Conservation (phyloP, 2,329 filamentous ascomycete genomes). For the Phyllosticta citribraziliensis region DNA sequence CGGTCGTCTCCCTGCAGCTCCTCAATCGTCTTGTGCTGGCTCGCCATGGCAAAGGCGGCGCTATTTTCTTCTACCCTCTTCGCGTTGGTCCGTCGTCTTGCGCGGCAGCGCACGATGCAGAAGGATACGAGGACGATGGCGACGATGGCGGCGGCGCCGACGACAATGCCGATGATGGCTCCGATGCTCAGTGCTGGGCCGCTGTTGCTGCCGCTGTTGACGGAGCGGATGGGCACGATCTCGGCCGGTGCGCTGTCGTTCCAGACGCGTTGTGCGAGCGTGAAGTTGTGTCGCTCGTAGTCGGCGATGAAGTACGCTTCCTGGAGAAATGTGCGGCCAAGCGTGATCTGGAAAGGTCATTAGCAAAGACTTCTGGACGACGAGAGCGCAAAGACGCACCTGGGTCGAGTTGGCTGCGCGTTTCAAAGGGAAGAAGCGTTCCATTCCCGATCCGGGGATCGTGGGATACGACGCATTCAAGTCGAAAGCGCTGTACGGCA, state of each 20-base stretch:
- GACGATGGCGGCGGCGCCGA: not conserved
- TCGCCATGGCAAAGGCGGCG: not conserved
- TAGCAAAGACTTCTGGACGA: not conserved
- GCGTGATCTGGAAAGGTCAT: not conserved
- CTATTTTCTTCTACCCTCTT: not conserved
- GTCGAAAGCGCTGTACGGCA: slow-evolving; percentile 5
- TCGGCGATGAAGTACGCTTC: slow-evolving; percentile 29
- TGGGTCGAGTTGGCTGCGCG: slow-evolving; percentile 27
- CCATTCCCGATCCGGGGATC: not conserved
- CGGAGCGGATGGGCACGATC: not conserved
- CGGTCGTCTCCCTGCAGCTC: not conserved
- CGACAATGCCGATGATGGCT: not conserved
- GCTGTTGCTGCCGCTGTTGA: not conserved
- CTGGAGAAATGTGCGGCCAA: slow-evolving; percentile 28
- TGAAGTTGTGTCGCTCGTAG: slow-evolving; percentile 26
- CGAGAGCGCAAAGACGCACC: not conserved
- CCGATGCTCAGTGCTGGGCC: not conserved
- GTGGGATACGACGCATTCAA: not conserved
- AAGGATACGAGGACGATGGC: not conserved
- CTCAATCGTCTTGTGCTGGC: not conserved
- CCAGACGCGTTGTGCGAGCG: slow-evolving; percentile 10
- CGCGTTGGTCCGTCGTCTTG: not conserved
- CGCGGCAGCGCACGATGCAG: not conserved
- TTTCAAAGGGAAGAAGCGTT: slow-evolving; percentile 28
- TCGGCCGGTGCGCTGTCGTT: not conserved